Percentiles rank a stretch among this genome's conserved stretches.
Conservation (phyloP, 73 alveolate genomes). For the Uronychia binucleata region DNA sequence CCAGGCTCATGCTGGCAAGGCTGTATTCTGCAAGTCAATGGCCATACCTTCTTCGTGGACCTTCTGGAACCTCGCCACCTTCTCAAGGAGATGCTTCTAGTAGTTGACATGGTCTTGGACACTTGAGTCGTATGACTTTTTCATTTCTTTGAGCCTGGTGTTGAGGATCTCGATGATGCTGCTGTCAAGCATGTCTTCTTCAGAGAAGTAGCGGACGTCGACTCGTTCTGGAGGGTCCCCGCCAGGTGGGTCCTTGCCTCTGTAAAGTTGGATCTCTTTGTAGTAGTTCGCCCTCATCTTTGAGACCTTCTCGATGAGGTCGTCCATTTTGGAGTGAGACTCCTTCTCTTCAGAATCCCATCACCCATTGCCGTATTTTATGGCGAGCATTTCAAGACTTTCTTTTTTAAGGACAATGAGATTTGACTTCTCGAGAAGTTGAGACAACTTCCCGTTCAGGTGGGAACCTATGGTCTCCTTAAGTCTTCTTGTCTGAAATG, state of each 20-base stretch:
- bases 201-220: slow-evolving; percentile 27
- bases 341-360: too few species aligned
- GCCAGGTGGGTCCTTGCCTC: neutral
- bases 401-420: too few species aligned
- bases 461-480: too few species aligned
- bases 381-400: too few species aligned
- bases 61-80: neutral
- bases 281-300: slow-evolving; percentile 36
- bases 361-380: too few species aligned
- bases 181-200: slow-evolving; percentile 17
- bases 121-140: slow-evolving; percentile 18
- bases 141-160: slow-evolving; percentile 7
- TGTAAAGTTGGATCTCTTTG: slow-evolving; percentile 17
- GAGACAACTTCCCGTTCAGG: too few species aligned
- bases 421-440: too few species aligned
- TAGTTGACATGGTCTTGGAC: slow-evolving; percentile 22
- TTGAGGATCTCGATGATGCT: slow-evolving; percentile 22
- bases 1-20: slow-evolving; percentile 5
- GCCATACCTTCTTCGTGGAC: neutral
- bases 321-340: slow-evolving; percentile 18
- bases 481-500: too few species aligned
- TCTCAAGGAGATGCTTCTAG: slow-evolving; percentile 23
- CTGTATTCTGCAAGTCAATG: neutral
- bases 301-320: neutral
- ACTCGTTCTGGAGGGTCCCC: neutral